Evolutionary conservation across 2,329 filamentous ascomycete genomes (phyloP).

Genomic region (Onygena corvina): DNA sequence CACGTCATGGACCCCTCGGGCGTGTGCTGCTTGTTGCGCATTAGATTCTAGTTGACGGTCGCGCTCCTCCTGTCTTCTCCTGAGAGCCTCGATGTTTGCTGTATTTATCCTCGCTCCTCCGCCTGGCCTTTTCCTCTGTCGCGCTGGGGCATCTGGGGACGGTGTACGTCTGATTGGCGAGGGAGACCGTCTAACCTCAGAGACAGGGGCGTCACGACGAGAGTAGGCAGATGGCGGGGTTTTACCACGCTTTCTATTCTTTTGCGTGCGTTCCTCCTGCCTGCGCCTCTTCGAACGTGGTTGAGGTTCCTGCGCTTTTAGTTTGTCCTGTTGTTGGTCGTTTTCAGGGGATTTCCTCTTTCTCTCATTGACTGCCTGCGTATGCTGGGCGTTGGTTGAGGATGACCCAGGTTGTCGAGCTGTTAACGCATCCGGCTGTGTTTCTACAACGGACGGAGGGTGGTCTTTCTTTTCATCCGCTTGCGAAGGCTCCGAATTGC

Average conservation of each 20-base stretch:
- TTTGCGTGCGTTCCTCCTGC: conserved; percentile 30
- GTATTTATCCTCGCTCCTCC: conserved; percentile 34
- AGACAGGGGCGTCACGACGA: conserved; percentile 27
- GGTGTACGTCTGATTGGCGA: conserved; percentile 32
- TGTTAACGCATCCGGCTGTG: neutral
- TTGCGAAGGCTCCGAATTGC: neutral
- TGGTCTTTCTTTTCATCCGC: neutral
- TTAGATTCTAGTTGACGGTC: conserved; percentile 33
- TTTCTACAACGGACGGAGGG: neutral
- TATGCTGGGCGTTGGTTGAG: neutral
- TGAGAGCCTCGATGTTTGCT: conserved; percentile 29
- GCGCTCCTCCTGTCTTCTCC: conserved; percentile 34
- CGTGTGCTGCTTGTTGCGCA: conserved; percentile 25
- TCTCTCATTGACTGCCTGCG: conserved; percentile 15
- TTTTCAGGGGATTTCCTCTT: conserved; percentile 24
- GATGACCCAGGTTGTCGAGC: neutral
- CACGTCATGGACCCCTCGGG: conserved; percentile 63
- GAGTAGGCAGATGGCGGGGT: conserved; percentile 31
- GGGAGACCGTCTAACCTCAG: conserved; percentile 24
- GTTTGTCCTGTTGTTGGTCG: conserved; percentile 17
- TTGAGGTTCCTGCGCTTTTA: conserved; percentile 19
- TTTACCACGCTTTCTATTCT: conserved; percentile 26
- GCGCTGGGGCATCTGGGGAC: conserved; percentile 31
- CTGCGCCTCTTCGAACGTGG: conserved; percentile 29
- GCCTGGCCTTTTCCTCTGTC: conserved; percentile 37